A percentile compares a stretch with the other conserved stretches of the same genome.
Evolutionary conservation across 257 asterid genomes (phyloP).

Genomic region (Nicotiana tomentosiformis): DNA sequence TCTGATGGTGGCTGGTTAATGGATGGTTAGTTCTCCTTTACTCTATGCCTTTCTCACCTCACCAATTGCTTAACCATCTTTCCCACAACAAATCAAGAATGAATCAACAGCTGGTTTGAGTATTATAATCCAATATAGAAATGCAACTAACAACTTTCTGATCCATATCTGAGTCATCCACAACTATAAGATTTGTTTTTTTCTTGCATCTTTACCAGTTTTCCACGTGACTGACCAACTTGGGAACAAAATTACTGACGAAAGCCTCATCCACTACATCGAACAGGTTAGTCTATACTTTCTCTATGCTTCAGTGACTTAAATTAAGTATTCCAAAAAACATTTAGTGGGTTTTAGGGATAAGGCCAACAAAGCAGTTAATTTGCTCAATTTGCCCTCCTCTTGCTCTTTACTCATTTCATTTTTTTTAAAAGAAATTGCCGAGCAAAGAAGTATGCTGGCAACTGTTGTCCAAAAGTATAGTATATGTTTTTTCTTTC

Average conservation of each 20-base stretch:
- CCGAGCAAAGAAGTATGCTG: background rate
- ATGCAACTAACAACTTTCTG: slow-evolving; percentile 6
- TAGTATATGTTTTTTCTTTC: background rate
- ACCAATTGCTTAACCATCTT: background rate
- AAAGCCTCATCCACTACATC: slow-evolving; percentile 47
- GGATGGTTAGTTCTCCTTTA: slow-evolving; percentile 58
- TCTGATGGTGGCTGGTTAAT: slow-evolving; percentile 97
- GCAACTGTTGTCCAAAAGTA: background rate
- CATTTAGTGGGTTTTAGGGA: background rate
- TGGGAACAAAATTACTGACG: slow-evolving; percentile 65
- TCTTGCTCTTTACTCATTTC: too few relatives aligned
- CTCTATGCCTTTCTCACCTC: background rate
- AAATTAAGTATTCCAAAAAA: background rate
- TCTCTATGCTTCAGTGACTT: background rate
- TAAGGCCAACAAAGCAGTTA: background rate
- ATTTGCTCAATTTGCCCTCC: background rate
- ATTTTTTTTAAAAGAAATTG: background rate
- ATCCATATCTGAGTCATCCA: slow-evolving; percentile 17
- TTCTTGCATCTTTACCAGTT: slow-evolving; percentile 44
- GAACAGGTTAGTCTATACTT: slow-evolving; percentile 40
- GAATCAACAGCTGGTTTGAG: background rate
- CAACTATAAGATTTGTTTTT: slow-evolving; percentile 11
- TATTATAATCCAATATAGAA: background rate
- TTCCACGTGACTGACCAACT: slow-evolving; percentile 85
- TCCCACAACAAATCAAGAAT: background rate